Evolutionary conservation across 2,329 filamentous ascomycete species (phyloP), one percentile per base, ranked within the genome.

Genomic region (Colletotrichum navitas): DNA sequence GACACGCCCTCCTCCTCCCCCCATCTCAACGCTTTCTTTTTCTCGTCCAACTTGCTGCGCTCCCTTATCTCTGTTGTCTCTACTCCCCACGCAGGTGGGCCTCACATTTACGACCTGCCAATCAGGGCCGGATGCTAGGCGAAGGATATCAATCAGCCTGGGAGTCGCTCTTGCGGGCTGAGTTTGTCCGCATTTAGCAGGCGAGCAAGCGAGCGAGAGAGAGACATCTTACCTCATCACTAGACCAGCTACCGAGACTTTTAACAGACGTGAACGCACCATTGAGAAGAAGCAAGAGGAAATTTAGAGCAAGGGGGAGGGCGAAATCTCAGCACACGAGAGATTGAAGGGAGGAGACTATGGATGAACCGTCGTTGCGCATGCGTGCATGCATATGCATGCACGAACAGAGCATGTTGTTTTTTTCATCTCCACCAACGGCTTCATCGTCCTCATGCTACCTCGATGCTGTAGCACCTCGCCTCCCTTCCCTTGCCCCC

Each of bases 301-400:
- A 51, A 4, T 2, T 51, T 36, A 43, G n/a, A n/a, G 45, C 43
- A 62, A 51, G 45, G 59, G 43, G 14, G n/a, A n/a, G 29, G n/a
- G 29, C 14, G 14, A 62, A 36, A 10, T 21, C 12, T 21, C 43
- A 26, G 59, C 43, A 62, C 34, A 39, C 24, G 29, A 26, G 59
- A 62, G 45, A 62, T 62, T 62, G 59, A 18, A 62, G 36, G 34
- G 59, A 18, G 36, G 18, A 29, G 14, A 41, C 16, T 4, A 21
- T 26, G 34, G n/a, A 26, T 43, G n/a, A 34, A 24, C 6, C 26
- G 32, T 21, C 10, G 45, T 26, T 32, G 34, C 59, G 18, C 45
- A 2, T 36, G 59, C 45, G 36, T 24, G 43, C 43, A 45, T 62
- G 26, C 16, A 36, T 49, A 36, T 62, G 59, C 59, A 62, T 62